Conservation (phyloP, 2,329 filamentous ascomycete species). For the Sporothrix pallida region DNA sequence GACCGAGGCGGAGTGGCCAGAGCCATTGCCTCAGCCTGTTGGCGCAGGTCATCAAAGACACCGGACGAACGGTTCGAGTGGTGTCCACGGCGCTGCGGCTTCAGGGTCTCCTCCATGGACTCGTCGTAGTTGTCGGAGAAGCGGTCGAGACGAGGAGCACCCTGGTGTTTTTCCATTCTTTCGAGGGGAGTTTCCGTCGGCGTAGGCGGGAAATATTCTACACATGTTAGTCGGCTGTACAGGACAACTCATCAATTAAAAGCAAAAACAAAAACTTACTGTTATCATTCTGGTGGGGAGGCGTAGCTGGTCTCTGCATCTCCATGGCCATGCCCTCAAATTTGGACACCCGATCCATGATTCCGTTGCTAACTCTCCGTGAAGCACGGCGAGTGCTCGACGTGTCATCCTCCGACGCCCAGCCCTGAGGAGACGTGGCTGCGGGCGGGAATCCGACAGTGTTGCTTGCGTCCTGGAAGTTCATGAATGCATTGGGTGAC, state of each 20-base stretch:
- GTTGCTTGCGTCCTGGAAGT: slow-evolving; percentile 50
- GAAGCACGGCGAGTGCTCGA: slow-evolving; percentile 51
- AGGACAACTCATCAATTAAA: too few species aligned
- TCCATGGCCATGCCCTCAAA: slow-evolving; percentile 61
- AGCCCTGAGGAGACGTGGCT: slow-evolving; percentile 51
- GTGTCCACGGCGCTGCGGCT: slow-evolving; percentile 52
- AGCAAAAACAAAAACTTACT: slow-evolving; percentile 53
- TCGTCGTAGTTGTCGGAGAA: slow-evolving; percentile 68
- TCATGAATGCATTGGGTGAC: slow-evolving; percentile 54
- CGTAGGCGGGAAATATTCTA: slow-evolving; percentile 70
- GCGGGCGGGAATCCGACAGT: slow-evolving; percentile 18
- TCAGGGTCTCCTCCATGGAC: slow-evolving; percentile 70
- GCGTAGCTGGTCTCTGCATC: slow-evolving; percentile 63
- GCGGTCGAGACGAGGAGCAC: slow-evolving; percentile 49
- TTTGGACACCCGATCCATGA: slow-evolving; percentile 64
- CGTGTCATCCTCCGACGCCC: slow-evolving; percentile 58
- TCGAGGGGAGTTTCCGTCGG: slow-evolving; percentile 68
- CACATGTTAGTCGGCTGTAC: background rate
- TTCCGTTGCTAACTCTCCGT: slow-evolving; percentile 64
- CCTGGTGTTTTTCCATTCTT: slow-evolving; percentile 50
- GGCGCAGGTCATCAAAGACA: slow-evolving; percentile 65
- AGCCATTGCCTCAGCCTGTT: slow-evolving; percentile 57
- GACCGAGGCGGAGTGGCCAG: slow-evolving; percentile 62
- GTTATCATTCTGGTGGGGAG: slow-evolving; percentile 63
- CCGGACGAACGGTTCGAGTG: slow-evolving; percentile 54